phyloP scores from a whole-genome alignment of 352 stramenopile species.

The Elongisporangium senticosum region DNA sequence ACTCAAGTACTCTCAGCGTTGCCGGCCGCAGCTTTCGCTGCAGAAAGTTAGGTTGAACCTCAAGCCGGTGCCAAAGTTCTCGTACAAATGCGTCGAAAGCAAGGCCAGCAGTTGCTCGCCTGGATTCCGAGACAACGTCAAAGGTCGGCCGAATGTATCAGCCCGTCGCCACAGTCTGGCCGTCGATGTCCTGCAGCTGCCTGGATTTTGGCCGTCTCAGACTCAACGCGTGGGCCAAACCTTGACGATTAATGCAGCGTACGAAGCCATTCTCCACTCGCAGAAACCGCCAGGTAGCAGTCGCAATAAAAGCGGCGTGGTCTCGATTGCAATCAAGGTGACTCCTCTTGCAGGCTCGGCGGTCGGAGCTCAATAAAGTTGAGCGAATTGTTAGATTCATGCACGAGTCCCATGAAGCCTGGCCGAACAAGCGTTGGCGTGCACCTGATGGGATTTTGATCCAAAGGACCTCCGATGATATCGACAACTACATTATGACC shows the following conservation, averaged over 20 bases:
- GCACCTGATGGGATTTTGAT: too few relatives aligned
- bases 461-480: too few relatives aligned
- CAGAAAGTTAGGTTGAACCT: conserved; percentile 17
- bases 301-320: background rate
- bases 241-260: background rate
- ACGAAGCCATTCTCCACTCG: background rate
- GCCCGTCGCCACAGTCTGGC: conserved; percentile 28
- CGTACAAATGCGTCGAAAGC: conserved; percentile 3
- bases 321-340: background rate
- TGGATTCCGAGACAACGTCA: conserved; percentile 4
- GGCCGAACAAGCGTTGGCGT: too few relatives aligned
- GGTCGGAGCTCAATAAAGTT: too few relatives aligned
- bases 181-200: conserved; percentile 31
- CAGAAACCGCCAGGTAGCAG: background rate
- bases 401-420: too few relatives aligned
- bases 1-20: conserved; percentile 55
- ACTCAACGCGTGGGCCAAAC: background rate
- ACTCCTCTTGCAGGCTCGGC: background rate
- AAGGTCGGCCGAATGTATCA: conserved; percentile 9
- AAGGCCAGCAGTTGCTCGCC: conserved; percentile 14
- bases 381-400: too few relatives aligned
- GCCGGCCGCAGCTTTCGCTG: conserved; percentile 44
- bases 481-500: too few relatives aligned
- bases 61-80: conserved; percentile 4
- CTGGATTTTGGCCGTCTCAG: conserved; percentile 29